Conservation (phyloP, 2,329 filamentous ascomycete genomes). For the Aspergillus sp. region DNA sequence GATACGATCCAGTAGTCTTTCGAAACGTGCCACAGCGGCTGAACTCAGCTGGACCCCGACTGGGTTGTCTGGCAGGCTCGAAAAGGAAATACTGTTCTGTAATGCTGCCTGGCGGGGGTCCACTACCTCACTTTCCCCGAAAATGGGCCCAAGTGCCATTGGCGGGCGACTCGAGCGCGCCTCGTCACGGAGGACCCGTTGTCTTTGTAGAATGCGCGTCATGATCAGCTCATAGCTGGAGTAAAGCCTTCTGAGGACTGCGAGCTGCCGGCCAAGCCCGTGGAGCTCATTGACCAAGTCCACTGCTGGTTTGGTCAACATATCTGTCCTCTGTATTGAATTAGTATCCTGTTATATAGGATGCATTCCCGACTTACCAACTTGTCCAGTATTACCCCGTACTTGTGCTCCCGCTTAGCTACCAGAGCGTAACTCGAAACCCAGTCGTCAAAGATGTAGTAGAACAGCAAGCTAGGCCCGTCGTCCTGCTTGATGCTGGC, state of each 20-base stretch:
- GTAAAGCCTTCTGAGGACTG: conserved; percentile 62
- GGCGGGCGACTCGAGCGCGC: conserved; percentile 22
- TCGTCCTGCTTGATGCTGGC: conserved; percentile 47
- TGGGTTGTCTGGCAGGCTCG: conserved; percentile 20
- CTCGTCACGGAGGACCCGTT: conserved; percentile 40
- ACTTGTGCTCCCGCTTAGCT: conserved; percentile 55
- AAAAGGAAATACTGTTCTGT: conserved; percentile 22
- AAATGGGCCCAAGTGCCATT: conserved; percentile 19
- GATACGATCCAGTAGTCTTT: conserved; percentile 60
- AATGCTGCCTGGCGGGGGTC: conserved; percentile 41
- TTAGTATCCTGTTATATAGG: conserved; percentile 6
- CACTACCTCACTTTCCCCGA: conserved; percentile 27
- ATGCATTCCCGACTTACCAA: conserved; percentile 39
- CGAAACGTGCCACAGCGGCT: conserved; percentile 58
- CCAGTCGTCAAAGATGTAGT: conserved; percentile 69
- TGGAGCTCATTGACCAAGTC: conserved; percentile 53
- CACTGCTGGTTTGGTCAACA: conserved; percentile 53
- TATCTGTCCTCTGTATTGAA: conserved; percentile 46
- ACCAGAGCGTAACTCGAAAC: conserved; percentile 61
- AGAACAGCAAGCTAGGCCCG: conserved; percentile 62
- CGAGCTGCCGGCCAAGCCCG: conserved; percentile 60
- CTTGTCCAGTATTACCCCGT: conserved; percentile 48
- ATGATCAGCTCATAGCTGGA: conserved; percentile 62
- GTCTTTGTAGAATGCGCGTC: conserved; percentile 57
- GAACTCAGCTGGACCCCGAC: conserved; percentile 44